Evolutionary conservation across 305 asterid genomes (phyloP), one percentile per base, ranked within the genome.

Genomic region (Fraxinus platypoda): DNA sequence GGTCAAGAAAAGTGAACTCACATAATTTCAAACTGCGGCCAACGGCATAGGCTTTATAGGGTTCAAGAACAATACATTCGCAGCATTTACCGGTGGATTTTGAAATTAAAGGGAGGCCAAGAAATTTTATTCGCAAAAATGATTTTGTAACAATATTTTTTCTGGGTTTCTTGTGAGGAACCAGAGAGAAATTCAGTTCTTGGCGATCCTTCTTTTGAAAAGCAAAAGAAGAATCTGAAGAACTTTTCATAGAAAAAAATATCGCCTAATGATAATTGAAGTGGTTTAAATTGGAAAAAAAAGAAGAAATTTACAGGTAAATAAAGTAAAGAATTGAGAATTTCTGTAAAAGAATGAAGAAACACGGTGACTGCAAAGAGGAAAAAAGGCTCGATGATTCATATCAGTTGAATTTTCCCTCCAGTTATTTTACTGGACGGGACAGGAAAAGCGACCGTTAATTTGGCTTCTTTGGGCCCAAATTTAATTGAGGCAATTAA

Each of bases 1-100:
- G 83, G 75, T 94, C 96, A 38, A 80, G 12, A 66, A 92, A 89
- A 64, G 87, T 34, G 83, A 90, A 93, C 71, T 94, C 96, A 75
- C 97, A 91, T 8, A 76, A 77, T 41, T 84, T 78, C 62, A 33
- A 70, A 41, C 86, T 88, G 34, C 98, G 94, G 84, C 98, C 97
- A 34, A 94, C 83, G 33, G 92, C 83, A 82, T 85, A 92, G 79
- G 94, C 90, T 78, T 89, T 93, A 77, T 86, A 78, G 75, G 97
- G 94, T 37, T 85, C 87, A n/a, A 94, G 87, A 83, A 64, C 80
- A 81, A 94, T 83, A 46, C 87, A 90, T 76, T 90, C 88, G 76
- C 90, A 88, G 3, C 84, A 72, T 72, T 86, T 83, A 84, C 86
- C 85, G 2, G 90, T 88, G 26, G 82, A 71, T 34, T 84, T 87